phyloP scores from a whole-genome alignment of 208 protist genomes.

The Leishmania mexicana region DNA sequence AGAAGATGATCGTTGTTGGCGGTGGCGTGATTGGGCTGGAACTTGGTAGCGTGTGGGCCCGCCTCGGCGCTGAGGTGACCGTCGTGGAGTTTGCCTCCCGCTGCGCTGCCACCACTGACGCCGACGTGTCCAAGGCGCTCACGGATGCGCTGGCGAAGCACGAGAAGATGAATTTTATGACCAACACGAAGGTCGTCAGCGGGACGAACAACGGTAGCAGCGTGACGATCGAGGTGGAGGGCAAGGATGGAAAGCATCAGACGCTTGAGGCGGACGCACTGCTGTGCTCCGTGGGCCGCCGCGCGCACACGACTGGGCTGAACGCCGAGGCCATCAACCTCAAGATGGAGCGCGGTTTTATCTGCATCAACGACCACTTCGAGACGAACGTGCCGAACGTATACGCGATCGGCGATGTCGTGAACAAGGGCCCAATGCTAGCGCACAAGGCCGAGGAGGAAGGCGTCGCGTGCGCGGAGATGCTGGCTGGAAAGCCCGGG shows the following conservation, averaged over 20 bases:
- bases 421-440: conserved; percentile 98
- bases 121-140: conserved; percentile 83
- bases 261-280: conserved; percentile 93
- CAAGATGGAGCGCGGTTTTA: conserved; percentile 88
- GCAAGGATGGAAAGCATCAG: conserved; percentile 88
- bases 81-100: conserved; percentile 97
- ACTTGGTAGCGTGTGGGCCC: conserved; percentile 98
- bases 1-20: conserved; percentile 98
- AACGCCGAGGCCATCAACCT: conserved; percentile 95
- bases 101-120: conserved; percentile 91
- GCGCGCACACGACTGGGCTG: conserved; percentile 95
- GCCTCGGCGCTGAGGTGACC: conserved; percentile 98
- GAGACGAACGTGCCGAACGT: conserved; percentile 95
- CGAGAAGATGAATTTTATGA: conserved; percentile 93
- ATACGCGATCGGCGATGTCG: conserved; percentile 99
- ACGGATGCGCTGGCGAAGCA: conserved; percentile 84
- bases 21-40: conserved; percentile 99
- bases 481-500: conserved; percentile 90
- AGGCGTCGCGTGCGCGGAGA: conserved; percentile 95
- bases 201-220: conserved; percentile 74
- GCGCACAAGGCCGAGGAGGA: conserved; percentile 99
- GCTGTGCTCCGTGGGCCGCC: conserved; percentile 97
- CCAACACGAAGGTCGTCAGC: conserved; percentile 89
- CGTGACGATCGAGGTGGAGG: conserved; percentile 91
- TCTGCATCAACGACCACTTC: conserved; percentile 95